Conservation (phyloP, 176 grass and related monocot species). For the Pontederia paniculata region DNA sequence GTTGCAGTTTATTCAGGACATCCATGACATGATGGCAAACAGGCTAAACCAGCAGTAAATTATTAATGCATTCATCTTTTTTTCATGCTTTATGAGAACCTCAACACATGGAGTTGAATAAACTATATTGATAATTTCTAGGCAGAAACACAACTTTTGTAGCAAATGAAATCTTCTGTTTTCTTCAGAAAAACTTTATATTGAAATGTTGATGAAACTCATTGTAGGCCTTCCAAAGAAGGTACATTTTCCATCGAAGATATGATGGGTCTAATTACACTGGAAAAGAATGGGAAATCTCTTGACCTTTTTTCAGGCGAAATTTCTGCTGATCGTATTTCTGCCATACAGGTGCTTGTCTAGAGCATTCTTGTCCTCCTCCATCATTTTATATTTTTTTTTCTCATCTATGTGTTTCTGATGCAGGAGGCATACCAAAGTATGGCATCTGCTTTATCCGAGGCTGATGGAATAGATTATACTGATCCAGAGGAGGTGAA, state of each 20-base stretch:
- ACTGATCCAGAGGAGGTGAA: constrained; percentile 89
- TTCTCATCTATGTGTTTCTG: neutral
- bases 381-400: neutral
- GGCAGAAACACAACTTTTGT: no score
- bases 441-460: constrained; percentile 91
- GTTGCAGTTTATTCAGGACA: constrained; percentile 85
- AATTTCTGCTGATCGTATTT: constrained; percentile 72
- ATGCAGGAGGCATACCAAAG: constrained; percentile 70
- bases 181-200: constrained; percentile 1
- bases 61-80: neutral
- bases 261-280: constrained; percentile 56
- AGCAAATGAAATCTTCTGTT: no score
- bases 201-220: constrained; percentile 1
- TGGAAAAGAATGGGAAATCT: constrained; percentile 79
- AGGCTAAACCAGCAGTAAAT: constrained; percentile 65
- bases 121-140: no score
- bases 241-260: constrained; percentile 29
- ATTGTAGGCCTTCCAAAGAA: constrained; percentile 41
- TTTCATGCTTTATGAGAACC: neutral
- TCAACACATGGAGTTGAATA: no score
- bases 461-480: constrained; percentile 96
- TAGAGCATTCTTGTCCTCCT: constrained; percentile 21
- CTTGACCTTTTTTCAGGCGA: constrained; percentile 61
- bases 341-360: constrained; percentile 69
- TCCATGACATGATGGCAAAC: constrained; percentile 92